Percentiles rank a stretch among this genome's conserved stretches.
These are phyloP conservation scores for Leptographium lundbergii DNA, from an alignment of 2,329 filamentous ascomycete genomes.

Conservation along the genomic window DNA sequence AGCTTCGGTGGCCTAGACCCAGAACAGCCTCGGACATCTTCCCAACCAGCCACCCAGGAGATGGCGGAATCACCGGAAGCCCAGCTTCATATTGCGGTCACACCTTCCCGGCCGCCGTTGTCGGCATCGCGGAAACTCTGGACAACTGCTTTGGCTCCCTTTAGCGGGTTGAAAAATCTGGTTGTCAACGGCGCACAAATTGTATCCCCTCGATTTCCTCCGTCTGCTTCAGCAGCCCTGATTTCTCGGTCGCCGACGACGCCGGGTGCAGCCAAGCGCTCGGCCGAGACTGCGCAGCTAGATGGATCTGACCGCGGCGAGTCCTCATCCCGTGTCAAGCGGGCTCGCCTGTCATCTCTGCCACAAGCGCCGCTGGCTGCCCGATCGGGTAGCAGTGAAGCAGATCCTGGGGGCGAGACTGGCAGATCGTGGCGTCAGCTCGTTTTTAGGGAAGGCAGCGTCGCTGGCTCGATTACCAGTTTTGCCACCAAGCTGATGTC, in stretches of 20 bases:
- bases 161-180: conserved; percentile 20
- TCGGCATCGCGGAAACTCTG: conserved; percentile 13
- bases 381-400: neutral
- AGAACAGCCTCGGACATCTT: neutral
- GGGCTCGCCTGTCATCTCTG: neutral
- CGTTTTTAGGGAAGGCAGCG: conserved; percentile 8
- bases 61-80: neutral
- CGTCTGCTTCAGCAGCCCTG: neutral
- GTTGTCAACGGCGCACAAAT: conserved; percentile 18
- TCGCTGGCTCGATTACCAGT: conserved; percentile 7
- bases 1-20: conserved; percentile 1
- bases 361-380: neutral
- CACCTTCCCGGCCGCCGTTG: neutral
- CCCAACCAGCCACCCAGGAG: neutral
- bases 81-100: neutral
- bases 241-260: neutral
- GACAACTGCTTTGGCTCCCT: conserved; percentile 16
- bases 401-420: neutral
- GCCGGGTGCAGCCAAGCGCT: neutral
- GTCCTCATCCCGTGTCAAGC: neutral
- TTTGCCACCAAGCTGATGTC: conserved; percentile 9
- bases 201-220: conserved; percentile 15
- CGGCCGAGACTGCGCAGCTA: neutral
- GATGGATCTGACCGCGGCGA: neutral
- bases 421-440: conserved; percentile 7